Evolutionary conservation across 345 rosid species (phyloP).

Genomic region (Aquilaria sinensis): DNA sequence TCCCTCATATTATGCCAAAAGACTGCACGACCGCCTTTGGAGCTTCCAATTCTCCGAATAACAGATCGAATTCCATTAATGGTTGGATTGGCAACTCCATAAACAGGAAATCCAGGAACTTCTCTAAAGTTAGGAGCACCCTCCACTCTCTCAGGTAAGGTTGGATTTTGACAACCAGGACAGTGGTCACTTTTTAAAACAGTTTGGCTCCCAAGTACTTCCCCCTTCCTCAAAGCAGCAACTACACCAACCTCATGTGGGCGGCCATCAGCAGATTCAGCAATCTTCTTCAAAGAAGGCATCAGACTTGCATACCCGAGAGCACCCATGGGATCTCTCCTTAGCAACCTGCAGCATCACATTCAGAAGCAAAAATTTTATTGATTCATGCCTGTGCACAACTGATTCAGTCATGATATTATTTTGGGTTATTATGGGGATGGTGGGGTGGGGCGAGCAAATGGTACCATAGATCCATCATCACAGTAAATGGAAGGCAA

Average conservation of each 20-base stretch:
- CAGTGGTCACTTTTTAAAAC: slow-evolving; percentile 97
- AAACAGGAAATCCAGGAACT: slow-evolving; percentile 97
- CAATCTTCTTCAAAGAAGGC: slow-evolving; percentile 69
- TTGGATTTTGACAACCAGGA: slow-evolving; percentile 83
- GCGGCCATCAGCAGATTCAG: slow-evolving; percentile 77
- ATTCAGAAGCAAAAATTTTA: background rate
- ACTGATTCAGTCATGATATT: background rate
- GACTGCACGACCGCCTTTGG: slow-evolving; percentile 65
- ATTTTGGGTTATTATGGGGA: no score
- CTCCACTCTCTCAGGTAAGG: slow-evolving; percentile 85
- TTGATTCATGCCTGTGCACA: background rate
- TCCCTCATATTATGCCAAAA: slow-evolving; percentile 99
- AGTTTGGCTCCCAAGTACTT: slow-evolving; percentile 94
- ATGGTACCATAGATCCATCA: background rate
- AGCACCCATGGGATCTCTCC: slow-evolving; percentile 99
- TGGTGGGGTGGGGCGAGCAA: background rate
- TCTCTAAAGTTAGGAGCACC: slow-evolving; percentile 98
- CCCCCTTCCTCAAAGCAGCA: slow-evolving; percentile 89
- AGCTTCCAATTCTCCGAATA: slow-evolving; percentile 78
- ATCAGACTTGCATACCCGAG: slow-evolving; percentile 67
- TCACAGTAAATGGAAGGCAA: background rate
- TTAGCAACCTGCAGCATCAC: slow-evolving; percentile 55
- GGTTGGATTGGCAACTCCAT: slow-evolving; percentile 99
- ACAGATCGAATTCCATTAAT: slow-evolving; percentile 85
- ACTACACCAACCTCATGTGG: slow-evolving; percentile 89